These are phyloP conservation scores for Moesziomyces sp. DNA, from an alignment of 1,284 basidiomycete species.

Conservation along the genomic window DNA sequence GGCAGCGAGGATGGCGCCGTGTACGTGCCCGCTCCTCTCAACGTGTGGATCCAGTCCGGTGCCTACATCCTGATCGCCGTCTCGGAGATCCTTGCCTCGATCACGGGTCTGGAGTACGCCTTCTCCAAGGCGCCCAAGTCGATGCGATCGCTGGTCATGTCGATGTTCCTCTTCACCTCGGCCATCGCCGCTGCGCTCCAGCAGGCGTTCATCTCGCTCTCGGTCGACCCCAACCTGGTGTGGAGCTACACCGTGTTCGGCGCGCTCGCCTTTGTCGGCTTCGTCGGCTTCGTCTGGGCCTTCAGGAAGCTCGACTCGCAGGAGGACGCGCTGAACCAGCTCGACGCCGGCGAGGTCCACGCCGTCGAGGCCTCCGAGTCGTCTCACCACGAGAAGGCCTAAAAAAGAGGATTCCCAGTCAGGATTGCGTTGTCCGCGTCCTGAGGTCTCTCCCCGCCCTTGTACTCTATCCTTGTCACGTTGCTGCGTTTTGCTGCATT, in stretches of 20 bases:
- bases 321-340: constrained; percentile 71
- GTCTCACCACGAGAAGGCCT: constrained; percentile 32
- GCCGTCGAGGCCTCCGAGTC: constrained; percentile 17
- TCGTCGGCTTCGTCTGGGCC: constrained; percentile 74
- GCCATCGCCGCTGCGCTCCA: constrained; percentile 72
- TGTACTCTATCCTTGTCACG: constrained; percentile 20
- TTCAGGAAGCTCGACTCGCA: constrained; percentile 74
- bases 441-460: not conserved
- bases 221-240: constrained; percentile 71
- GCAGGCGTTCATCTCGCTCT: constrained; percentile 73
- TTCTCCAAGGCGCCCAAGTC: constrained; percentile 75
- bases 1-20: constrained; percentile 24
- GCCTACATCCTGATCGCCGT: constrained; percentile 70
- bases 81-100: constrained; percentile 80
- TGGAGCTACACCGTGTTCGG: constrained; percentile 73
- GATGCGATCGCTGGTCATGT: constrained; percentile 69
- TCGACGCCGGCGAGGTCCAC: constrained; percentile 39
- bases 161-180: constrained; percentile 74
- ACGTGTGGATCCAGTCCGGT: constrained; percentile 70
- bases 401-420: not conserved
- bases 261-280: constrained; percentile 71
- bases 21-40: constrained; percentile 50
- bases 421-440: too few species aligned
- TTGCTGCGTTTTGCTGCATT: too few species aligned
- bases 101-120: constrained; percentile 84